Percentiles rank a stretch among this genome's conserved stretches.
These are phyloP conservation scores for Astrothelium subdiscretum DNA, from an alignment of 495 filamentous ascomycete species.

Conservation along the genomic window DNA sequence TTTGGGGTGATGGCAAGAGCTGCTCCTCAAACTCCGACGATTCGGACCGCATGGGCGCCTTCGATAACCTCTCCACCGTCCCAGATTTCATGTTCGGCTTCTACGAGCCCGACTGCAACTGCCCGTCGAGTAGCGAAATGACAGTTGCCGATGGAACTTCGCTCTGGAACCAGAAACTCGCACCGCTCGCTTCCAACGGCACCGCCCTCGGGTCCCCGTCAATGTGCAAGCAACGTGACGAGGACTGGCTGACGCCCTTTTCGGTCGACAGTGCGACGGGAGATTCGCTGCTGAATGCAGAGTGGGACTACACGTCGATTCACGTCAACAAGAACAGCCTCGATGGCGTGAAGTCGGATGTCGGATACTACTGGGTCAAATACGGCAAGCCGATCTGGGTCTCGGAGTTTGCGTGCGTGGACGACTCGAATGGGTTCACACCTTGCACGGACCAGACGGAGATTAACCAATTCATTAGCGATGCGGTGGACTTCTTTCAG, in stretches of 20 bases:
- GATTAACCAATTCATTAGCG: slow-evolving; percentile 17
- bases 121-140: slow-evolving; percentile 17
- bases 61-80: slow-evolving; percentile 7
- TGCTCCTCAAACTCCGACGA: slow-evolving; percentile 3
- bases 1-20: not conserved
- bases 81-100: slow-evolving; percentile 23
- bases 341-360: slow-evolving; percentile 14
- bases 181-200: slow-evolving; percentile 9
- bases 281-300: not conserved
- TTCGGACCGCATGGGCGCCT: slow-evolving; percentile 14
- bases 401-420: slow-evolving; percentile 21
- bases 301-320: slow-evolving; percentile 21
- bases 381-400: slow-evolving; percentile 23
- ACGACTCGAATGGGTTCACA: slow-evolving; percentile 11
- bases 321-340: slow-evolving; percentile 21
- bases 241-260: slow-evolving; percentile 21
- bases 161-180: slow-evolving; percentile 16
- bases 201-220: slow-evolving; percentile 18
- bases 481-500: slow-evolving; percentile 16
- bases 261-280: not conserved
- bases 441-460: slow-evolving; percentile 15
- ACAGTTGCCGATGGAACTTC: slow-evolving; percentile 11
- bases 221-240: slow-evolving; percentile 20
- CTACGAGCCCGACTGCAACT: slow-evolving; percentile 24
- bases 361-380: slow-evolving; percentile 19